Conservation (phyloP, 352 stramenopile species). For the Nothophytophthora sp. region DNA sequence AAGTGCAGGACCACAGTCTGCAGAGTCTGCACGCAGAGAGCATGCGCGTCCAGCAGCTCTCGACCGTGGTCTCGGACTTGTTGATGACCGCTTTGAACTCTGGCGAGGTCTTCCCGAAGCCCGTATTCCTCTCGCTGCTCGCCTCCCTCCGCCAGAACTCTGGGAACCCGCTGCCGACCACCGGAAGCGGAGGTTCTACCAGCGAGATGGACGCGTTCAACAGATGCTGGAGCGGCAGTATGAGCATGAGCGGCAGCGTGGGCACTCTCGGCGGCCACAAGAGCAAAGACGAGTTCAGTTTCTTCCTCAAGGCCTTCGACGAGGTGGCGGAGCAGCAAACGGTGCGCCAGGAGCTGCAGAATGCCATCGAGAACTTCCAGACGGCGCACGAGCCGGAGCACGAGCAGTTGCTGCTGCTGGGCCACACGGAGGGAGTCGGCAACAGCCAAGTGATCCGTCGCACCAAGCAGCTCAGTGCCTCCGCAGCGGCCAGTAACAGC, state of each 20-base stretch:
- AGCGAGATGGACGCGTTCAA: conserved; percentile 29
- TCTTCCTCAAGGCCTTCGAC: conserved; percentile 69
- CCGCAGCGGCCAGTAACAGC: conserved; percentile 16
- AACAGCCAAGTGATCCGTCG: conserved; percentile 28
- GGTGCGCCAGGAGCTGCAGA: conserved; percentile 50
- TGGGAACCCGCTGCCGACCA: conserved; percentile 12
- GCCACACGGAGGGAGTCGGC: conserved; percentile 22
- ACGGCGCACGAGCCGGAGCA: conserved; percentile 35
- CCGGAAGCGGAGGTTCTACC: conserved; percentile 8
- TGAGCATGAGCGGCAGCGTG: conserved; percentile 38
- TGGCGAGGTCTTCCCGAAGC: conserved; percentile 49
- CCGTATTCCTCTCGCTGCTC: conserved; percentile 46
- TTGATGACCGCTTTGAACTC: conserved; percentile 52
- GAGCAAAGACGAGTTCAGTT: conserved; percentile 67
- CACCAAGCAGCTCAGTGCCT: conserved; percentile 21
- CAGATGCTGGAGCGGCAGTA: conserved; percentile 39
- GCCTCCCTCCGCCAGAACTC: conserved; percentile 51
- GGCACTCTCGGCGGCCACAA: conserved; percentile 23
- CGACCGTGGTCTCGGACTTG: conserved; percentile 42
- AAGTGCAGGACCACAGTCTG: conserved; percentile 41
- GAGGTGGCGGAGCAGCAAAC: conserved; percentile 57
- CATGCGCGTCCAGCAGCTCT: conserved; percentile 41
- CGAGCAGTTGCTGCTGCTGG: conserved; percentile 28
- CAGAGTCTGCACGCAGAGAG: conserved; percentile 43
- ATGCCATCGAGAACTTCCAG: conserved; percentile 42